Evolutionary conservation across 768 basidiomycete genomes (phyloP).

Genomic region (Asterophora lycoperdoides): DNA sequence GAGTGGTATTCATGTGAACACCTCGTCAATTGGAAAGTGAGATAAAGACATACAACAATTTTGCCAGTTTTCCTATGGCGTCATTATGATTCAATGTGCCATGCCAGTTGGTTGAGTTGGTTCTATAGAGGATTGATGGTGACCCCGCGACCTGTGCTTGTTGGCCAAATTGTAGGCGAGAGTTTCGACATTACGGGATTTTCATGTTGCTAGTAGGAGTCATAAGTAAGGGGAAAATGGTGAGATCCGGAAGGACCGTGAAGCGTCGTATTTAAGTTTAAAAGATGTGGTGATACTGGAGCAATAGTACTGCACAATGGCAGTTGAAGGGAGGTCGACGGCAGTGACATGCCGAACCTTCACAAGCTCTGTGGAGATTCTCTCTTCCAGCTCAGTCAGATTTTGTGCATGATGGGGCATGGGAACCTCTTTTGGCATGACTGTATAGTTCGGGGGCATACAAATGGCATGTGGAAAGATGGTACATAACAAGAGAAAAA

Average conservation of each 20-base stretch:
- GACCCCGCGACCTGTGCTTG: not conserved
- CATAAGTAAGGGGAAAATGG: no score
- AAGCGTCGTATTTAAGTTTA: no score
- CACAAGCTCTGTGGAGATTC: no score
- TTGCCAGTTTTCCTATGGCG: constrained; percentile 53
- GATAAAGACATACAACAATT: constrained; percentile 47
- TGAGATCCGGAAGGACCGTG: no score
- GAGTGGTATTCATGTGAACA: not conserved
- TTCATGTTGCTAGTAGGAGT: not conserved
- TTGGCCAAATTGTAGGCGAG: constrained; percentile 10
- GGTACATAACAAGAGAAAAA: constrained; percentile 20
- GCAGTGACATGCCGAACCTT: no score
- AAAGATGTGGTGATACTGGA: no score
- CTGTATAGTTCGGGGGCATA: constrained; percentile 17
- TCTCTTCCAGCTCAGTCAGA: not conserved
- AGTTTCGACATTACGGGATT: constrained; percentile 2
- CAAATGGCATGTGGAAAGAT: constrained; percentile 23
- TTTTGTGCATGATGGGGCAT: constrained; percentile 3
- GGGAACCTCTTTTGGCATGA: constrained; percentile 15
- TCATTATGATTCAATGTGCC: constrained; percentile 56
- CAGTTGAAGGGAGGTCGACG: no score
- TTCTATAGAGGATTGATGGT: no score
- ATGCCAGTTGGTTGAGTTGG: constrained; percentile 79
- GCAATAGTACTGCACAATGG: no score
- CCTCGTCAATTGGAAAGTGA: not conserved